Conservation (phyloP, 805 yeast species). For the Candida montana region DNA sequence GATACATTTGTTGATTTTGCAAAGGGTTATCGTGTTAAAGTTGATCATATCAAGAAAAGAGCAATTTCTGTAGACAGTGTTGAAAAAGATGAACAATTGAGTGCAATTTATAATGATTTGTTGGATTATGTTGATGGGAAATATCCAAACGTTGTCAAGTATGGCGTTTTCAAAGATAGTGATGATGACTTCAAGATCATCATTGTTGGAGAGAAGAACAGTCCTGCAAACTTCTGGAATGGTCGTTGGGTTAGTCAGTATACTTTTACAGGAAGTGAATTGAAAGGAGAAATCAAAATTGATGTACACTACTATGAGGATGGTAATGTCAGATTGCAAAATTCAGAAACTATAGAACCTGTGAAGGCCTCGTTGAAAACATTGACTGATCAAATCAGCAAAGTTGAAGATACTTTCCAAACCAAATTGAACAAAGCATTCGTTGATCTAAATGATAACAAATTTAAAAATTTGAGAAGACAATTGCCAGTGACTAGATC, state of each 20-base stretch:
- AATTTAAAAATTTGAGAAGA: slow-evolving; percentile 82
- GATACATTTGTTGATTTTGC: slow-evolving; percentile 48
- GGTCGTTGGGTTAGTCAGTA: slow-evolving; percentile 84
- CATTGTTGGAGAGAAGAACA: slow-evolving; percentile 66
- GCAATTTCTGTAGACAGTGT: slow-evolving; percentile 50
- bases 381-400: slow-evolving; percentile 42
- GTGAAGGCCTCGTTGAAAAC: slow-evolving; percentile 13
- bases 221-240: slow-evolving; percentile 76
- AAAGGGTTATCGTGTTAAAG: slow-evolving; percentile 44
- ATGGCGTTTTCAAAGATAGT: slow-evolving; percentile 37
- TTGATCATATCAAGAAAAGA: slow-evolving; percentile 46
- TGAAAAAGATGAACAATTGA: slow-evolving; percentile 19
- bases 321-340: slow-evolving; percentile 82
- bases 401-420: slow-evolving; percentile 57
- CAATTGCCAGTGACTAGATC: slow-evolving; percentile 89
- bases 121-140: slow-evolving; percentile 53
- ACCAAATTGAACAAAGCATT: slow-evolving; percentile 56
- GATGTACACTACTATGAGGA: slow-evolving; percentile 94
- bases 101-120: slow-evolving; percentile 18
- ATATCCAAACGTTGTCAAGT: slow-evolving; percentile 52
- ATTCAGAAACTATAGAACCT: slow-evolving; percentile 30
- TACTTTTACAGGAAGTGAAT: slow-evolving; percentile 28
- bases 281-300: slow-evolving; percentile 53
- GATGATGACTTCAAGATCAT: slow-evolving; percentile 34
- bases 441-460: slow-evolving; percentile 65